These are phyloP conservation scores for Otatea glauca DNA, from an alignment of 176 grass and related monocot genomes.

Conservation along the genomic window DNA sequence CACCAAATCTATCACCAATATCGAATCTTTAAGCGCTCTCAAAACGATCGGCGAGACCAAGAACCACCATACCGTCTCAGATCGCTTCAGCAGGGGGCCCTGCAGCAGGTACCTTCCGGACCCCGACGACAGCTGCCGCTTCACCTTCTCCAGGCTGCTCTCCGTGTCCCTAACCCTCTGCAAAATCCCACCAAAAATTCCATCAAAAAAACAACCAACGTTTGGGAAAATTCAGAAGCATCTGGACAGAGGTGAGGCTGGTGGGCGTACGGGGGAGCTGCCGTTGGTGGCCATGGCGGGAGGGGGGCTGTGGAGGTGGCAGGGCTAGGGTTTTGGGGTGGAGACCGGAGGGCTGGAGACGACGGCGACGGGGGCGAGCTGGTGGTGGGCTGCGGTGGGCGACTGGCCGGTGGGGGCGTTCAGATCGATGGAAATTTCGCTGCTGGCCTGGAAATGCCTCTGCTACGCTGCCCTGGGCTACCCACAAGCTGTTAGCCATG, in stretches of 20 bases:
- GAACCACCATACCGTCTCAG: constrained; percentile 76
- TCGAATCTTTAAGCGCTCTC: background rate
- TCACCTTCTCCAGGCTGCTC: constrained; percentile 93
- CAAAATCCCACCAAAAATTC: constrained; percentile 8
- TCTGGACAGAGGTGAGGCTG: background rate
- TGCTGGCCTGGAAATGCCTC: constrained; percentile 45
- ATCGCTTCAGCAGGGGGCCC: constrained; percentile 92
- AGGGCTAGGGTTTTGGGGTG: constrained; percentile 42
- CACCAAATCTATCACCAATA: constrained; percentile 22
- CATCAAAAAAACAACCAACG: background rate
- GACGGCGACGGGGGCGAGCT: constrained; percentile 22
- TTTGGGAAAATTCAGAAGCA: background rate
- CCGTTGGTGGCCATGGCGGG: constrained; percentile 70
- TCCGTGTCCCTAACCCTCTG: constrained; percentile 57
- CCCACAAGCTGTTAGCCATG: constrained; percentile 44
- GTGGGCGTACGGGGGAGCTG: constrained; percentile 56
- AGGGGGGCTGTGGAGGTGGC: background rate
- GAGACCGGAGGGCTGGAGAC: background rate
- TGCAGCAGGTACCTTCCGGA: constrained; percentile 92
- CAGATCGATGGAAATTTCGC: constrained; percentile 50
- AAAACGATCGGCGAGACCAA: background rate
- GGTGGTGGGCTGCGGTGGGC: constrained; percentile 13
- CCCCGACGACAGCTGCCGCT: constrained; percentile 82
- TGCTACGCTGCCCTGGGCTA: constrained; percentile 29
- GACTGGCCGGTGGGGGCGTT: constrained; percentile 48